These are phyloP conservation scores for Aspergillus pseudoviridinutans DNA, from an alignment of 2,329 filamentous ascomycete species.

Conservation along the genomic window DNA sequence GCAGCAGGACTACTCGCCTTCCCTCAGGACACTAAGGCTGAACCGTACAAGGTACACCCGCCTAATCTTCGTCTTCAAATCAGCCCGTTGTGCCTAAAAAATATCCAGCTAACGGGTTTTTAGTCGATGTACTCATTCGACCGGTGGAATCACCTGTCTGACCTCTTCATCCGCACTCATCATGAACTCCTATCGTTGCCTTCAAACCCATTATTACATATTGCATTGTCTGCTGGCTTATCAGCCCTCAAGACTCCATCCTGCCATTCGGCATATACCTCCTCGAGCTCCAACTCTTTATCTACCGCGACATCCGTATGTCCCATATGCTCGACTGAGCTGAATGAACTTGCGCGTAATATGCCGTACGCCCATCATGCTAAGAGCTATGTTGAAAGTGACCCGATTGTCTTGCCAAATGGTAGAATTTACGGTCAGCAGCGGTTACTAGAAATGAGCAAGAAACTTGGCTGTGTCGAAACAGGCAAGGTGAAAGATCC, in stretches of 20 bases:
- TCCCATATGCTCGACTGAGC: conserved; percentile 91
- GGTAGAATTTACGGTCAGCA: conserved; percentile 77
- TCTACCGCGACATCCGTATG: conserved; percentile 72
- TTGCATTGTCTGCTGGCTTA: conserved; percentile 83
- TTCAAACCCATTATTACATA: conserved; percentile 76
- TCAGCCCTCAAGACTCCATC: conserved; percentile 94
- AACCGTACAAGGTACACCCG: conserved; percentile 54
- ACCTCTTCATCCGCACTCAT: conserved; percentile 79
- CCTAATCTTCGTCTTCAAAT: neutral
- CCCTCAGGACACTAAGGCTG: conserved; percentile 55
- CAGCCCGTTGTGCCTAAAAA: neutral
- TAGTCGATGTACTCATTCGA: conserved; percentile 67
- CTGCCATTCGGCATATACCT: conserved; percentile 69
- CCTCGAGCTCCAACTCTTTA: conserved; percentile 50
- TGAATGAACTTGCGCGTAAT: conserved; percentile 82
- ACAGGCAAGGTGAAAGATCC: conserved; percentile 70
- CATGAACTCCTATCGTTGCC: conserved; percentile 82
- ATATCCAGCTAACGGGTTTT: conserved; percentile 6
- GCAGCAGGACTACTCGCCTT: conserved; percentile 80
- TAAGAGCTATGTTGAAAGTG: conserved; percentile 85
- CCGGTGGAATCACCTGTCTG: conserved; percentile 73
- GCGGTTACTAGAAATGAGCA: conserved; percentile 69
- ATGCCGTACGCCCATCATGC: conserved; percentile 95
- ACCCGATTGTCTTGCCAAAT: conserved; percentile 83
- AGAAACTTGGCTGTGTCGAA: conserved; percentile 66